These are phyloP conservation scores for Neurospora cerealis DNA, from an alignment of 495 filamentous ascomycete species.

Conservation along the genomic window DNA sequence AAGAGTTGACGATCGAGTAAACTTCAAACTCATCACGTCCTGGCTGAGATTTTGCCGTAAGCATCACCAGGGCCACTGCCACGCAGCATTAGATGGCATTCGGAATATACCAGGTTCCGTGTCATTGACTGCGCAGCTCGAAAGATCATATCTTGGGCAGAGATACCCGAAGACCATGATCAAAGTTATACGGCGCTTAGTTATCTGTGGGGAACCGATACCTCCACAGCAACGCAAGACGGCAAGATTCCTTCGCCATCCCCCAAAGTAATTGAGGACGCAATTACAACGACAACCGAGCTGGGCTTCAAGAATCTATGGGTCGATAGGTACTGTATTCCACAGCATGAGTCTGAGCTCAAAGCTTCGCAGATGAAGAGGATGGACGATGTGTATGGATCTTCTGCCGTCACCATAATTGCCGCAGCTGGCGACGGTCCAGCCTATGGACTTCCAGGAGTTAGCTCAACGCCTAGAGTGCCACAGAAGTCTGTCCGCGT, in stretches of 20 bases:
- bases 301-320: slow-evolving; percentile 26
- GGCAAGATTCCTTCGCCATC: background rate
- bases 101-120: slow-evolving; percentile 10
- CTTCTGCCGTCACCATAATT: slow-evolving; percentile 19
- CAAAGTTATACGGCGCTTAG: slow-evolving; percentile 8
- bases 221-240: background rate
- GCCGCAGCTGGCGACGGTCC: slow-evolving; percentile 12
- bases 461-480: slow-evolving; percentile 5
- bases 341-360: slow-evolving; percentile 18
- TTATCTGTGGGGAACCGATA: slow-evolving; percentile 10
- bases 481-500: background rate
- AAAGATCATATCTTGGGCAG: slow-evolving; percentile 2
- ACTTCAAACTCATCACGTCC: background rate
- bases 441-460: slow-evolving; percentile 8
- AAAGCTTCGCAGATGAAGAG: slow-evolving; percentile 21
- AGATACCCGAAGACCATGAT: slow-evolving; percentile 1
- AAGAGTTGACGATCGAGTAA: background rate
- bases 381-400: slow-evolving; percentile 22
- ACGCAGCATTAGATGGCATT: slow-evolving; percentile 1
- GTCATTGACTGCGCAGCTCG: slow-evolving; percentile 11
- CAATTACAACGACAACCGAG: slow-evolving; percentile 14
- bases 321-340: slow-evolving; percentile 30
- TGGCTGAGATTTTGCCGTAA: slow-evolving; percentile 7
- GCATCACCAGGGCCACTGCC: slow-evolving; percentile 7
- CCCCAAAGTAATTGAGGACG: slow-evolving; percentile 22